Base-by-base conservation (phyloP, 2,329 filamentous ascomycete genomes). In the Fusarium pseudoanthophilum region DNA sequence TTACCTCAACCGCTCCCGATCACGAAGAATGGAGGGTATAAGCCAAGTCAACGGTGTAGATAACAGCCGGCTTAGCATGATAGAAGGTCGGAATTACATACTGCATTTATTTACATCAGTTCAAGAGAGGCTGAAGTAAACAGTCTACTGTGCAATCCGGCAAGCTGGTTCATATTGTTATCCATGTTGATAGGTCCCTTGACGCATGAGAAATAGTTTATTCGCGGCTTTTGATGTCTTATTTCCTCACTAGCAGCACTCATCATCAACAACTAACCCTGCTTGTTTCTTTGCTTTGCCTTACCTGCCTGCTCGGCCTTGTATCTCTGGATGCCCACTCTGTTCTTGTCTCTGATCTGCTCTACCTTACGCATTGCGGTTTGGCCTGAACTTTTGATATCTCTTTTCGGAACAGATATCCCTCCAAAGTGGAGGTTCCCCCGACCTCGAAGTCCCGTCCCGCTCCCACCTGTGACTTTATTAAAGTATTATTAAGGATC, bases 341-440 rank as follows among this genome's bases (percentile, higher is more conserved):
- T 67, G 36, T 40, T 48, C 46, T 48, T 71, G 60, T 71, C 60
- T 71, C 45, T 62, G 64, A 72, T 69, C 64, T 72, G 57, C 60
- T 69, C 45, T 48, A 26, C 37, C 48, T 56, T 42, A 49, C 66
- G 60, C 40, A 49, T 55, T 71, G 48, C 32, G 68, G 61, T 67
- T 58, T 71, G 69, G 67, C 40, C 42, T 56, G 51, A 51, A 42
- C 34, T 32, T 66, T 69, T 58, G 32, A 57, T 56, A 51, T 24
- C 60, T 73, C 60, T 71, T 73, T 73, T 73, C 52, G 70, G 70
- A 71, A 51, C 60, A 71, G 60, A 67, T 73, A 62, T 73, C 70
- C 70, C 65, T 73, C 56, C 48, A 49, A 72, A 71, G 43, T 64
- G 63, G 70, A 73, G 70, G 71, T 51, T 61, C 48, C 30, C 49